These are phyloP conservation scores for Carex parvula DNA, from an alignment of 176 grass and related monocot species.

Conservation along the genomic window DNA sequence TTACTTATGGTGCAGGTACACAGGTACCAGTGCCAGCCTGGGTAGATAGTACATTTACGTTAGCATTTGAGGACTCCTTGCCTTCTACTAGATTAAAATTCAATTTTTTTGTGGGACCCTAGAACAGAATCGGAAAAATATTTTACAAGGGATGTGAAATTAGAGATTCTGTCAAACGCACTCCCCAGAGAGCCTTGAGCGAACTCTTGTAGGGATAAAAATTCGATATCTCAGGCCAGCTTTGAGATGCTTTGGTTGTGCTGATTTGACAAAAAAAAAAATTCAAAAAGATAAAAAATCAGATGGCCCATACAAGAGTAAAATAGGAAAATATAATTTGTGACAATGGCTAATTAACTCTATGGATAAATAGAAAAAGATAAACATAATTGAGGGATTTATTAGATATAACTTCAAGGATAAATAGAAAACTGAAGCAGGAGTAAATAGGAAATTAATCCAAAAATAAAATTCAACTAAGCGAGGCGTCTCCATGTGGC, in stretches of 20 bases:
- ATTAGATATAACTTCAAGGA: no score
- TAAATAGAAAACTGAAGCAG: no score
- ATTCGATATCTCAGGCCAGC: background rate
- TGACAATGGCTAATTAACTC: no score
- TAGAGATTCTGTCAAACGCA: background rate
- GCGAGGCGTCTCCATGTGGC: no score
- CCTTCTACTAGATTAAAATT: background rate
- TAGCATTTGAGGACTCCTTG: background rate
- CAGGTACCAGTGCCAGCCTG: slow-evolving; percentile 9
- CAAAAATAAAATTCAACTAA: no score
- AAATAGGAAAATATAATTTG: no score
- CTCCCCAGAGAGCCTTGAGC: no score
- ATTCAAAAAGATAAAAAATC: background rate
- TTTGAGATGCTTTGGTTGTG: background rate
- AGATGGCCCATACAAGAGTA: no score
- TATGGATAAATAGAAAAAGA: no score
- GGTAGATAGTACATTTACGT: background rate
- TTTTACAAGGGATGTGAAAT: slow-evolving; percentile 34
- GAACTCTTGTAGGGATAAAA: no score
- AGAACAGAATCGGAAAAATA: slow-evolving; percentile 36
- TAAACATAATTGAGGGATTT: no score
- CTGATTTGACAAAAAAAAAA: background rate
- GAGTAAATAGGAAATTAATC: no score
- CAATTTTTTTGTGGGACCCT: slow-evolving; percentile 5
- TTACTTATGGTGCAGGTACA: background rate